Percentiles rank a stretch among this genome's conserved stretches.
Conservation (phyloP, 1,139 yeast species). For the Protomyces pachydermus region DNA sequence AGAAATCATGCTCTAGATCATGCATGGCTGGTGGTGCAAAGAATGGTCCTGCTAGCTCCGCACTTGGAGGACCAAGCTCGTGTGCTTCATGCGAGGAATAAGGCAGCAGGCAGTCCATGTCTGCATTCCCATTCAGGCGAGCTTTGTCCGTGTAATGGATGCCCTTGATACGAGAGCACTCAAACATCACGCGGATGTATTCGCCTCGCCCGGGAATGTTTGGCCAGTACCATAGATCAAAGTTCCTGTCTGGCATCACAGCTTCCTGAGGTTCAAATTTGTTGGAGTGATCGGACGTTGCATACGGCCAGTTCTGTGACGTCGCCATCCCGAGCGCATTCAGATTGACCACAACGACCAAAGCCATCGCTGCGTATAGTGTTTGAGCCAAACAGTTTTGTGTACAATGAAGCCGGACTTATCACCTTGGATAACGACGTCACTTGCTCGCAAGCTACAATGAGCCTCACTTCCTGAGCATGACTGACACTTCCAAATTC, state of each 20-base stretch:
- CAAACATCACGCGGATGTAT: slow-evolving; percentile 11
- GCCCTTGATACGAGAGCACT: neutral
- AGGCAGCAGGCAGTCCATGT: neutral
- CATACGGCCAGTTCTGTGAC: too few species aligned
- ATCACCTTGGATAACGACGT: too few species aligned
- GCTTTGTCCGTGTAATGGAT: slow-evolving; percentile 2
- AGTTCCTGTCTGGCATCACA: neutral
- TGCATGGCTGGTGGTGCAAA: slow-evolving; percentile 20
- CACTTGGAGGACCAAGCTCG: neutral
- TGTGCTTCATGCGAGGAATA: neutral
- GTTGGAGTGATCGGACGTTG: neutral
- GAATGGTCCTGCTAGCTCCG: neutral
- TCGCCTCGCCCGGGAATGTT: slow-evolving; percentile 24
- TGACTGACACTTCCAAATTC: too few species aligned
- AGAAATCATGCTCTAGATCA: slow-evolving; percentile 2
- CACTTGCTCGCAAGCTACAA: too few species aligned
- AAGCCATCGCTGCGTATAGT: too few species aligned
- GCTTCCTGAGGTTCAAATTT: neutral
- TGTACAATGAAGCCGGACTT: too few species aligned
- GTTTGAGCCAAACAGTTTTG: too few species aligned
- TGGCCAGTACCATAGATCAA: slow-evolving; percentile 27
- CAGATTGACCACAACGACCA: too few species aligned
- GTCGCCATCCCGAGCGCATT: too few species aligned
- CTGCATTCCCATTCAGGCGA: neutral
- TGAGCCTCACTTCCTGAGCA: too few species aligned